Evolutionary conservation across 148 eudicot genomes (phyloP).

Genomic region (Amaranthus cruentus): DNA sequence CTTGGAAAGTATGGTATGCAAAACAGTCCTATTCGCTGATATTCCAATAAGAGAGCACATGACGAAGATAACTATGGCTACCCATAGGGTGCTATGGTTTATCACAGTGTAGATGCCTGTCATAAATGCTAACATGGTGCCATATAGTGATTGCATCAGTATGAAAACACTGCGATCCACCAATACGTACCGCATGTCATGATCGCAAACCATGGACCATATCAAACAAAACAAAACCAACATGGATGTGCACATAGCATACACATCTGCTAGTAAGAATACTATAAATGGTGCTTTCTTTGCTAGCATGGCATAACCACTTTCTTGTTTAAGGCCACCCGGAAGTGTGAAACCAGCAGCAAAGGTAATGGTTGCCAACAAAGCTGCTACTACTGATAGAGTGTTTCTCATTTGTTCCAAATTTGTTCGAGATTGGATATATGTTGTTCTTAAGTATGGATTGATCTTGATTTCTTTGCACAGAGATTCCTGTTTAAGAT

Average conservation of each 20-base stretch:
- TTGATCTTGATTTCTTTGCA: background rate
- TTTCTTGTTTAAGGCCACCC: background rate
- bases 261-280: too few relatives aligned
- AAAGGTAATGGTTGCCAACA: constrained; percentile 20
- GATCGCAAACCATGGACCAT: too few relatives aligned
- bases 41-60: constrained; percentile 1
- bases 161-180: constrained; percentile 6
- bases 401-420: constrained; percentile 10
- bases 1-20: background rate
- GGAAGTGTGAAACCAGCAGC: constrained; percentile 24
- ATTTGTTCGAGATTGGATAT: background rate
- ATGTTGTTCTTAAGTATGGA: constrained; percentile 6
- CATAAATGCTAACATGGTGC: background rate
- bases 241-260: too few relatives aligned
- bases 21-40: constrained; percentile 1
- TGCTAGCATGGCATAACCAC: too few relatives aligned
- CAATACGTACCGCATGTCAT: background rate
- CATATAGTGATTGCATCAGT: background rate
- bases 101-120: constrained; percentile 1
- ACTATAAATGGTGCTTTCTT: too few relatives aligned
- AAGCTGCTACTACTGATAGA: constrained; percentile 16
- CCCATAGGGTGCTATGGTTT: background rate
- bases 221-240: too few relatives aligned
- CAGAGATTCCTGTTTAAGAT: background rate
- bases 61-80: constrained; percentile 2